These are phyloP conservation scores for Alternaria postmessia DNA, from an alignment of 2,329 filamentous ascomycete genomes.

Conservation along the genomic window DNA sequence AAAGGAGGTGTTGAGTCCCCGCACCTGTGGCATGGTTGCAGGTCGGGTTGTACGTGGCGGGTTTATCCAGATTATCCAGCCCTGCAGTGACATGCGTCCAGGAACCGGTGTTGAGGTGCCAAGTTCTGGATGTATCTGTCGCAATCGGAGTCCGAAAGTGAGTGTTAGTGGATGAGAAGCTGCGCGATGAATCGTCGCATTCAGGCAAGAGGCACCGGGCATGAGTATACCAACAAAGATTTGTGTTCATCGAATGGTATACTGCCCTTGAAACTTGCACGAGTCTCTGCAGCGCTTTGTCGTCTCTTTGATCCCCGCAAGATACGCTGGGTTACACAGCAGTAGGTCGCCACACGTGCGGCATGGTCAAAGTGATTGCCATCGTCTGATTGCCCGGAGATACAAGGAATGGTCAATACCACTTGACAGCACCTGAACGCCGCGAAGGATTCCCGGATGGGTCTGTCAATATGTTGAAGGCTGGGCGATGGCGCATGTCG, in stretches of 20 bases:
- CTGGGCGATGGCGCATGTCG: not conserved
- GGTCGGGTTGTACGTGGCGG: conserved; percentile 1
- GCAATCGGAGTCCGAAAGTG: not conserved
- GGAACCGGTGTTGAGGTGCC: not conserved
- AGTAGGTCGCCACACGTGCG: not conserved
- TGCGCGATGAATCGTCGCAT: not conserved
- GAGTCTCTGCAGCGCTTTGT: not conserved
- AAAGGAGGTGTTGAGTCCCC: conserved; percentile 1
- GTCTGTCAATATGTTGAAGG: not conserved
- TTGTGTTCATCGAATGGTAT: not conserved
- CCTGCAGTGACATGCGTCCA: not conserved
- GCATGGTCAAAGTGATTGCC: not conserved
- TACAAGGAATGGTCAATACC: not conserved
- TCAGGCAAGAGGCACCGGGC: not conserved
- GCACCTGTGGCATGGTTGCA: conserved; percentile 3
- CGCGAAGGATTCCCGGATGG: not conserved
- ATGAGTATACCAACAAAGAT: not conserved
- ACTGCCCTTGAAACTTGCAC: not conserved
- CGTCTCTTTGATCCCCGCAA: not conserved
- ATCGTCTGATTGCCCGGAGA: not conserved
- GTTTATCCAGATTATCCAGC: conserved; percentile 8
- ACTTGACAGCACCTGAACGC: not conserved
- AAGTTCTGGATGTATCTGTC: not conserved
- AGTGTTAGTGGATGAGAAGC: not conserved
- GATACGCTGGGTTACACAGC: not conserved